Evolutionary conservation across 805 yeast species (phyloP).

Genomic region (Lachancea sp.): DNA sequence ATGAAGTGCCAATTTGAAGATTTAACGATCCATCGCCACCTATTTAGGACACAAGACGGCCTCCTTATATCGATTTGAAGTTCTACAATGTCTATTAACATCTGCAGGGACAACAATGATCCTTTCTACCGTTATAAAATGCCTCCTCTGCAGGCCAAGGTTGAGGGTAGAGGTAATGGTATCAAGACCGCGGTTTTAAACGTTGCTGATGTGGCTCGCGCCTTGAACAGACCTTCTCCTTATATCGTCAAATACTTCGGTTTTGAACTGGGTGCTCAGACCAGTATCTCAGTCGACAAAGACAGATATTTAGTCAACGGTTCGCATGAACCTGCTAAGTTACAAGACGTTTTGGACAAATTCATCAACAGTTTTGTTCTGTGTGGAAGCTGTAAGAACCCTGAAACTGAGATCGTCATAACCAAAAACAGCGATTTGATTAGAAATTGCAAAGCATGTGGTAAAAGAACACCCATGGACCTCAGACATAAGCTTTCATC

Average conservation of each 20-base stretch:
- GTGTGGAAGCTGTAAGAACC: constrained; percentile 93
- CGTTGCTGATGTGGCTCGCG: constrained; percentile 83
- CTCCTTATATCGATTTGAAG: background rate
- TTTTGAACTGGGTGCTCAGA: constrained; percentile 94
- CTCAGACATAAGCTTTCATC: constrained; percentile 82
- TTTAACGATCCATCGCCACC: background rate
- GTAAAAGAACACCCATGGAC: constrained; percentile 78
- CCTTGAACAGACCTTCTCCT: constrained; percentile 86
- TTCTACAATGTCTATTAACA: constrained; percentile 75
- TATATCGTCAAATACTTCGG: constrained; percentile 94
- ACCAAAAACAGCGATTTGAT: constrained; percentile 60
- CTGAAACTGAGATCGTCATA: constrained; percentile 88
- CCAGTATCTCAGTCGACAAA: constrained; percentile 66
- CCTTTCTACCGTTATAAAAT: constrained; percentile 99
- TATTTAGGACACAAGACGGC: background rate
- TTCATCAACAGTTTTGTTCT: constrained; percentile 88
- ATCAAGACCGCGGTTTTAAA: constrained; percentile 92
- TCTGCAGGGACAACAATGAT: constrained; percentile 94
- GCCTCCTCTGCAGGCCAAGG: constrained; percentile 96
- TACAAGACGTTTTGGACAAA: constrained; percentile 92
- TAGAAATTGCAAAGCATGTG: constrained; percentile 98
- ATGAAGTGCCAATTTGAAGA: background rate
- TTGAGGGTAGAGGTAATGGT: constrained; percentile 99
- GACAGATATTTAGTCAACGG: constrained; percentile 94
- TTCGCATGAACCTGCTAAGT: constrained; percentile 79